Evolutionary conservation across 345 rosid genomes (phyloP).

Genomic region (Murraya koenigii): DNA sequence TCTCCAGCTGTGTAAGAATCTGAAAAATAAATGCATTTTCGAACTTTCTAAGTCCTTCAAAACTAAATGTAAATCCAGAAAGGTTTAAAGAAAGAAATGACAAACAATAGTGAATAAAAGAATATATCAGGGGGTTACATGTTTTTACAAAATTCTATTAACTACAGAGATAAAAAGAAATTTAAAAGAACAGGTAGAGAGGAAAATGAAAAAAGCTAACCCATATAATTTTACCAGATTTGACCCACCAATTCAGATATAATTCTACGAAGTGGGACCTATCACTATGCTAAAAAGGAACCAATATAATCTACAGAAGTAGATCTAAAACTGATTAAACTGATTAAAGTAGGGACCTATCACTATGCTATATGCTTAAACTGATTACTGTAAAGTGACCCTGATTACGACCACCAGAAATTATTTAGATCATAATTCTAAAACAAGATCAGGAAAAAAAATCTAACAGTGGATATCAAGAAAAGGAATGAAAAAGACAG

Average conservation of each 20-base stretch:
- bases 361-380: too few relatives aligned
- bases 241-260: neutral
- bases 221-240: neutral
- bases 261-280: too few relatives aligned
- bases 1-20: constrained; percentile 64
- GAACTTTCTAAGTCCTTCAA: neutral
- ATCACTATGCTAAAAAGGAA: too few relatives aligned
- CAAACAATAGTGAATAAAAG: neutral
- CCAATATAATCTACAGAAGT: too few relatives aligned
- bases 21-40: constrained; percentile 22
- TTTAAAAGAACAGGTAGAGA: neutral
- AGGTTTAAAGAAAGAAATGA: neutral
- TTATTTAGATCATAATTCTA: too few relatives aligned
- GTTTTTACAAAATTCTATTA: neutral
- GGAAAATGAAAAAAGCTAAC: neutral
- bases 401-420: too few relatives aligned
- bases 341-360: too few relatives aligned
- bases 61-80: neutral
- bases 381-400: too few relatives aligned
- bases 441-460: too few relatives aligned
- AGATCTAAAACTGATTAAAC: too few relatives aligned
- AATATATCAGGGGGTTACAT: neutral
- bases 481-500: too few relatives aligned
- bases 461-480: too few relatives aligned
- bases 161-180: neutral